These are phyloP conservation scores for Acanthamoeba comandoni DNA, from an alignment of 208 protist genomes.

Conservation along the genomic window DNA sequence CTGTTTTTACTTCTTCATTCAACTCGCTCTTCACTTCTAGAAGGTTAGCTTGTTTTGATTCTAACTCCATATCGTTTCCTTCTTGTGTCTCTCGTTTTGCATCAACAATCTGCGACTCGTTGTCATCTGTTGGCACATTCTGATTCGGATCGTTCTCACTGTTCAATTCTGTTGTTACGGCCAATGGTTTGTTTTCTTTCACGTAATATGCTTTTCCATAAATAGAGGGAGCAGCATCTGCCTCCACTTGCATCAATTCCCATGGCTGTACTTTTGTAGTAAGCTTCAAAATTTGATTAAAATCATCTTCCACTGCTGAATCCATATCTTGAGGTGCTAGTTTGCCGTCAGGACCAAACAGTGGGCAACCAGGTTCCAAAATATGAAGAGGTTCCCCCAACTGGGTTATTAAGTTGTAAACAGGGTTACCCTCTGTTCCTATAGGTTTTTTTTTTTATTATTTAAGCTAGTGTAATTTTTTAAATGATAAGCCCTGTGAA, in stretches of 20 bases:
- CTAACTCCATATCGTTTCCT: background rate
- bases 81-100: background rate
- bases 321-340: slow-evolving; percentile 25
- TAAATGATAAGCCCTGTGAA: too few relatives aligned
- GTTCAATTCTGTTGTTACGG: too few relatives aligned
- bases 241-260: slow-evolving; percentile 47
- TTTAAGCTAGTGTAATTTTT: too few relatives aligned
- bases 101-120: background rate
- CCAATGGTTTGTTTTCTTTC: slow-evolving; percentile 15
- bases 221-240: too few relatives aligned
- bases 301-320: slow-evolving; percentile 50
- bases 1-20: background rate
- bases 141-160: too few relatives aligned
- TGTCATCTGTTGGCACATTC: too few relatives aligned
- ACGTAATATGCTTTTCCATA: slow-evolving; percentile 32
- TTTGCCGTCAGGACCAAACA: slow-evolving; percentile 23
- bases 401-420: slow-evolving; percentile 70
- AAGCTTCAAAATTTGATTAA: slow-evolving; percentile 45
- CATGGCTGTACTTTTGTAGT: slow-evolving; percentile 40
- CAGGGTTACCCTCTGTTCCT: slow-evolving; percentile 67
- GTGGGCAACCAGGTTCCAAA: slow-evolving; percentile 21
- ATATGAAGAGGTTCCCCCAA: slow-evolving; percentile 15
- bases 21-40: slow-evolving; percentile 5
- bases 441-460: background rate
- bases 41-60: background rate